Evolutionary conservation across 768 basidiomycete genomes (phyloP).

Genomic region (Strobilomyces dryophilus): DNA sequence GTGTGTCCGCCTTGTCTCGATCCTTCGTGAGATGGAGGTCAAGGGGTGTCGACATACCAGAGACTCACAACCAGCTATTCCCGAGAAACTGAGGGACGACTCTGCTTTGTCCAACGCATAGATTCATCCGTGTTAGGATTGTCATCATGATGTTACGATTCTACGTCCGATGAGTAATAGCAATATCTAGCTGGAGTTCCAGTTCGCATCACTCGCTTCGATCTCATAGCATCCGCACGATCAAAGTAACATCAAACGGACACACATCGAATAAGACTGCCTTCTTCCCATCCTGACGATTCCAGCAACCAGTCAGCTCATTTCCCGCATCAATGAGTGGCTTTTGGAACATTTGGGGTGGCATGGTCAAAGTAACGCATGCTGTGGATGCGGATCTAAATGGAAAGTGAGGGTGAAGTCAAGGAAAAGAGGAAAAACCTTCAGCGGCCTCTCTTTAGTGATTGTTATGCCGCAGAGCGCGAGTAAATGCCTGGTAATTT

Average conservation of each 20-base stretch:
- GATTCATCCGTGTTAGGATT: constrained; percentile 72
- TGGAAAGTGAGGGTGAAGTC: not conserved
- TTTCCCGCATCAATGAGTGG: constrained; percentile 53
- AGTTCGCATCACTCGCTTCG: constrained; percentile 48
- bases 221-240: constrained; percentile 71
- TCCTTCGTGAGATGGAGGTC: constrained; percentile 27
- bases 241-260: not conserved
- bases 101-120: constrained; percentile 59
- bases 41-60: not conserved
- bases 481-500: no score
- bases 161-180: constrained; percentile 32
- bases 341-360: constrained; percentile 52
- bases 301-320: constrained; percentile 59
- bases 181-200: not conserved
- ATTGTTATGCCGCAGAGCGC: not conserved
- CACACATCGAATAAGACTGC: not conserved
- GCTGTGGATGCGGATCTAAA: constrained; percentile 72
- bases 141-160: constrained; percentile 60
- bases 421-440: constrained; percentile 29
- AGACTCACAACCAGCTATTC: constrained; percentile 80
- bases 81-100: constrained; percentile 66
- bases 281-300: constrained; percentile 60
- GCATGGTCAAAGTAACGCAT: constrained; percentile 71
- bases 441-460: constrained; percentile 53
- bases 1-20: no score